phyloP scores from a whole-genome alignment of 2,329 filamentous ascomycete genomes.

The Cordyceps tenuipes region DNA sequence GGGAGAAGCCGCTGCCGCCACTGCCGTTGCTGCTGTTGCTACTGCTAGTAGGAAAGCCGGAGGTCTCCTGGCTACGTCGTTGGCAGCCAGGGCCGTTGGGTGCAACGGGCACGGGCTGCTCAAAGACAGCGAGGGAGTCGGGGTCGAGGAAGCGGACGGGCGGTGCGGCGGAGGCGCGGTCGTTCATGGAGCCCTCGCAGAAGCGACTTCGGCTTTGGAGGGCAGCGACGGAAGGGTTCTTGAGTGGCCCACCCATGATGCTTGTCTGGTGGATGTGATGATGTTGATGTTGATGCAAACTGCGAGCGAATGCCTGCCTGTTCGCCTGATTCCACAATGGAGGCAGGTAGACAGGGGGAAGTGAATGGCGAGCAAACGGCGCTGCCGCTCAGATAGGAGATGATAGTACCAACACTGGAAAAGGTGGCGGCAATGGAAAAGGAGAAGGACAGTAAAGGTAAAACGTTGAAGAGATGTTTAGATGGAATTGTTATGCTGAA shows the following conservation, averaged over 20 bases:
- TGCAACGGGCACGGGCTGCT: conserved; percentile 18
- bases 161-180: conserved; percentile 63
- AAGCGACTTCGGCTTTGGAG: conserved; percentile 43
- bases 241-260: conserved; percentile 23
- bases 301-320: no score
- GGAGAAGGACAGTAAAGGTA: background rate
- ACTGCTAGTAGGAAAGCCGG: conserved; percentile 8
- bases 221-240: conserved; percentile 25
- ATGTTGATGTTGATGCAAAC: background rate
- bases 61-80: background rate
- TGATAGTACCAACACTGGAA: background rate
- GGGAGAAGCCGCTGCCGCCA: conserved; percentile 2
- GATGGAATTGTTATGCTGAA: background rate
- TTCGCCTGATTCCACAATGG: background rate
- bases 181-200: conserved; percentile 80
- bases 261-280: conserved; percentile 7
- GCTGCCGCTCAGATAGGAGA: no score
- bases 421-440: background rate
- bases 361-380: no score
- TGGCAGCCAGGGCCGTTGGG: background rate
- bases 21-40: conserved; percentile 9
- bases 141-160: conserved; percentile 56
- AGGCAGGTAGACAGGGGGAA: no score
- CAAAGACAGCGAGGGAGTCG: conserved; percentile 24
- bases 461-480: background rate